Percentiles rank a stretch among this genome's conserved stretches.
These are phyloP conservation scores for Pelargonium cotyledonis DNA, from an alignment of 441 rosid species.

Conservation along the genomic window DNA sequence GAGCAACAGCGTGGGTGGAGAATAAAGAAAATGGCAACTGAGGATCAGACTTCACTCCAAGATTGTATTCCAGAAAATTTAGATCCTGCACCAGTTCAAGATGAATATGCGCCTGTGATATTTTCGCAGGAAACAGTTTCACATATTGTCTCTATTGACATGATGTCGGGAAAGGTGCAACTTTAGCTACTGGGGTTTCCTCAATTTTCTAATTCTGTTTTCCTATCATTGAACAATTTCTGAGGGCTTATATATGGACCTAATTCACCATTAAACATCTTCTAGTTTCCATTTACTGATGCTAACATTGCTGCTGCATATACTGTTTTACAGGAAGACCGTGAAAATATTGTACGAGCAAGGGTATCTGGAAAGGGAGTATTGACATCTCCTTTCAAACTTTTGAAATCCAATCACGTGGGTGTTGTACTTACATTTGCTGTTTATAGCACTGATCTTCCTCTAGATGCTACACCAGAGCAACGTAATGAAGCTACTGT, in stretches of 20 bases:
- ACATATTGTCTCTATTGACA: constrained; percentile 88
- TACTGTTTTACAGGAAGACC: constrained; percentile 61
- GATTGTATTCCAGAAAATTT: constrained; percentile 75
- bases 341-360: constrained; percentile 85
- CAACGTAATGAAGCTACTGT: constrained; percentile 65
- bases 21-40: constrained; percentile 87
- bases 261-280: background rate
- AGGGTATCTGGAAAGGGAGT: constrained; percentile 95
- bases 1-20: constrained; percentile 73
- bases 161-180: constrained; percentile 96
- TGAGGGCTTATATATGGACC: background rate
- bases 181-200: background rate
- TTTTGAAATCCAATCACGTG: constrained; percentile 80
- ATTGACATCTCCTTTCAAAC: constrained; percentile 90
- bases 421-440: constrained; percentile 95
- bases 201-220: background rate
- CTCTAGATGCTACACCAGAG: constrained; percentile 61
- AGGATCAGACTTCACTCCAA: constrained; percentile 81
- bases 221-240: background rate
- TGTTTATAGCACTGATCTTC: constrained; percentile 60
- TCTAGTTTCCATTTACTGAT: background rate
- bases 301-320: background rate
- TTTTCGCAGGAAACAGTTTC: constrained; percentile 97
- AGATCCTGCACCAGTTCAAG: constrained; percentile 81
- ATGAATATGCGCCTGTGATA: constrained; percentile 92